A percentile compares a stretch with the other conserved stretches of the same genome.
These are phyloP conservation scores for Citrus cavaleriei DNA, from an alignment of 345 rosid genomes.

Conservation along the genomic window DNA sequence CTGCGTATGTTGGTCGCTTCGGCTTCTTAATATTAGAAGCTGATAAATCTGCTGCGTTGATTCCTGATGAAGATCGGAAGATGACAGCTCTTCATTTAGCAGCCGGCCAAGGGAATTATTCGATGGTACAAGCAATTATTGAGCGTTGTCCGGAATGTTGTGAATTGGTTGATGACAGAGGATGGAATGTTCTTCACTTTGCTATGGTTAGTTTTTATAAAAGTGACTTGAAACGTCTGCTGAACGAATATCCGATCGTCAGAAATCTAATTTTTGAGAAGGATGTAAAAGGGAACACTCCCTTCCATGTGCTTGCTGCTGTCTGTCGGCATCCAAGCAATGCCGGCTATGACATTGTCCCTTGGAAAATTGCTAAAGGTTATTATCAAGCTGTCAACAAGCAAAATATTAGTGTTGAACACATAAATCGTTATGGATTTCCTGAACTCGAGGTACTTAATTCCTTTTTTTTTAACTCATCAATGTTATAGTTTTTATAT, in stretches of 20 bases:
- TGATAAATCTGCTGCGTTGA: no score
- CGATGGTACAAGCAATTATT: no score
- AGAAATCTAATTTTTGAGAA: neutral
- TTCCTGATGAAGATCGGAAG: no score
- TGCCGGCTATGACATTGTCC: neutral
- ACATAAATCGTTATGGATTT: neutral
- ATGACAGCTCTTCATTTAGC: neutral
- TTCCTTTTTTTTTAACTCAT: no score
- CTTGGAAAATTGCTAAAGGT: neutral
- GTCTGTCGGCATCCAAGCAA: rapidly evolving
- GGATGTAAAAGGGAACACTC: neutral
- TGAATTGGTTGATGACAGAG: neutral
- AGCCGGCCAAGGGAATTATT: neutral
- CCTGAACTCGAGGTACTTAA: neutral
- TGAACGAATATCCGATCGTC: rapidly evolving
- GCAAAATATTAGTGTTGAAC: neutral
- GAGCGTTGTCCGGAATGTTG: neutral
- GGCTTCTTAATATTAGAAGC: no score
- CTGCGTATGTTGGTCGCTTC: no score
- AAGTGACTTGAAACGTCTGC: rapidly evolving
- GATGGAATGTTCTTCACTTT: neutral
- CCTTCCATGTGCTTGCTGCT: neutral
- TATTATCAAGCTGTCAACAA: neutral
- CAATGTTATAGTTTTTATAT: neutral
- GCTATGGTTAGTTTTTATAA: neutral